phyloP scores from a whole-genome alignment of 345 rosid species.

The Barbarea vulgaris region DNA sequence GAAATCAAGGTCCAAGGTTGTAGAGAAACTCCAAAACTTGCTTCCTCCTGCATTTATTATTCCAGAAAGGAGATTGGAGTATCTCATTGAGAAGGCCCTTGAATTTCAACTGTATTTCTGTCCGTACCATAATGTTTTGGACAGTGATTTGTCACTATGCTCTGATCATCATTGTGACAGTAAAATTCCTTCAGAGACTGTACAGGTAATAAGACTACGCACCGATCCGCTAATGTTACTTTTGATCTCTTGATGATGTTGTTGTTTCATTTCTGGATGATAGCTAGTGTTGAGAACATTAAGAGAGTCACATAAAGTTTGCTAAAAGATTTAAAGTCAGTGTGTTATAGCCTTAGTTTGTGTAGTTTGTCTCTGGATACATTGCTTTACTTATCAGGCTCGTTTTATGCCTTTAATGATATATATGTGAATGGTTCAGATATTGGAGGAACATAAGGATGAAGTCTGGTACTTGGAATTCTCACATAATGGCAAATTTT shows the following conservation, averaged over 20 bases:
- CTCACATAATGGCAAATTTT: slow-evolving; percentile 60
- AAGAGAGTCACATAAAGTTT: too few relatives aligned
- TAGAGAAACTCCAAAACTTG: slow-evolving; percentile 48
- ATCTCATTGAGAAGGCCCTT: slow-evolving; percentile 54
- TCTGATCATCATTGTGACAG: slow-evolving; percentile 49
- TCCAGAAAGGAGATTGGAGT: slow-evolving; percentile 61
- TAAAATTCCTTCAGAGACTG: slow-evolving; percentile 53
- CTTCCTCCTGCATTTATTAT: slow-evolving; percentile 50
- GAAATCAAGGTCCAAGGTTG: slow-evolving; percentile 25
- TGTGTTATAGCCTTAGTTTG: too few relatives aligned
- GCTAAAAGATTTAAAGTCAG: too few relatives aligned
- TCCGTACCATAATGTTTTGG: slow-evolving; percentile 46
- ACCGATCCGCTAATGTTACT: slow-evolving; percentile 1
- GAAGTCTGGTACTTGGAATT: slow-evolving; percentile 69
- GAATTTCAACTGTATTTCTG: slow-evolving; percentile 43
- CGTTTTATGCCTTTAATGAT: too few relatives aligned
- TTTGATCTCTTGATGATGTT: neutral
- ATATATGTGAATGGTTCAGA: slow-evolving; percentile 46
- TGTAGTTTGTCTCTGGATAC: too few relatives aligned
- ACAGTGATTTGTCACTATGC: slow-evolving; percentile 52
- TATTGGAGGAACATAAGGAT: slow-evolving; percentile 51
- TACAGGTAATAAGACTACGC: slow-evolving; percentile 51
- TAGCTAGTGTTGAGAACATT: neutral
- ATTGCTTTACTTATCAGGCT: too few relatives aligned
- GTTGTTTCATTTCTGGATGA: neutral